Evolutionary conservation across 225 moss, liverwort and hornwort species (phyloP).

Genomic region (Antitrichia curtipendula): DNA sequence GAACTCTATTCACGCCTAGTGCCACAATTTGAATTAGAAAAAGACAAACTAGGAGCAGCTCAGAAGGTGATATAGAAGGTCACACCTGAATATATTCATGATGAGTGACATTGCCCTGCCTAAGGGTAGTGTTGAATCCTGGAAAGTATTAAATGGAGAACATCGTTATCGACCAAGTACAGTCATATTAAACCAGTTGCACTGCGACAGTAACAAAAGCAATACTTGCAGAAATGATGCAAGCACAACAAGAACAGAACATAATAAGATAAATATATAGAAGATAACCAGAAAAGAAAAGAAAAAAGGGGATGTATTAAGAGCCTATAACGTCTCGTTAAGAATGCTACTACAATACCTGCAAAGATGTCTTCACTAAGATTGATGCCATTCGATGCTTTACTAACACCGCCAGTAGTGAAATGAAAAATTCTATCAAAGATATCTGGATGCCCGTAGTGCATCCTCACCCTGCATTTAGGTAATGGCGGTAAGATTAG

Average conservation of each 20-base stretch:
- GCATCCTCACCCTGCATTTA: conserved; percentile 84
- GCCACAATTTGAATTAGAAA: neutral
- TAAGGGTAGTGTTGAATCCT: conserved; percentile 96
- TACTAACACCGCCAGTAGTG: conserved; percentile 90
- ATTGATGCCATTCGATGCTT: conserved; percentile 84
- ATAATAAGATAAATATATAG: neutral
- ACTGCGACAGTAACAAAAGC: neutral
- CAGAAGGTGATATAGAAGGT: neutral
- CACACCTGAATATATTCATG: conserved; percentile 97
- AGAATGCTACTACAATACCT: conserved; percentile 31
- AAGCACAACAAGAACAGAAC: neutral
- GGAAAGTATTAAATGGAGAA: neutral
- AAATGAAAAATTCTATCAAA: conserved; percentile 97
- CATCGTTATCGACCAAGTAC: neutral
- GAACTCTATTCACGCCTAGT: neutral
- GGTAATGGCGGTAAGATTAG: neutral
- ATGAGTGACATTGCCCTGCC: conserved; percentile 93
- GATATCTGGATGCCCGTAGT: conserved; percentile 98
- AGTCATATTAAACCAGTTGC: neutral
- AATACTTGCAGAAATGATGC: neutral
- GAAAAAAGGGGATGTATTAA: neutral
- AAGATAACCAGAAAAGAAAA: neutral
- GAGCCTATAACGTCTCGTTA: neutral
- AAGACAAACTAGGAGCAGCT: neutral
- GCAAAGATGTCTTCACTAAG: conserved; percentile 99